These are phyloP conservation scores for Colletotrichum sidae DNA, from an alignment of 2,329 filamentous ascomycete species.

Conservation along the genomic window DNA sequence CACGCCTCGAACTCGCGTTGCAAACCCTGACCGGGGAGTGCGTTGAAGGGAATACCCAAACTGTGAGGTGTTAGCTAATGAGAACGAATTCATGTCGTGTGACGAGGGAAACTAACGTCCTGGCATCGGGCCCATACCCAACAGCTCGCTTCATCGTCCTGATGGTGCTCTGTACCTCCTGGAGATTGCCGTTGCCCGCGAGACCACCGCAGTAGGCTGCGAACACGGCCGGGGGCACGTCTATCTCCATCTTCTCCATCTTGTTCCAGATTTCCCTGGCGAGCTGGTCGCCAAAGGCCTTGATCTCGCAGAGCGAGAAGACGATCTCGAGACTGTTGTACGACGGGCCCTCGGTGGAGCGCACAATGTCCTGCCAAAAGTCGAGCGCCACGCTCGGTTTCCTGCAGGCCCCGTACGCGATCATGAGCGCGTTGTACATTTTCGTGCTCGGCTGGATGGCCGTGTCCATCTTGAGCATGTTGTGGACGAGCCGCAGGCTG, in stretches of 20 bases:
- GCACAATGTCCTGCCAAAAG: conserved; percentile 88
- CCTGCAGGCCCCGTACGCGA: conserved; percentile 81
- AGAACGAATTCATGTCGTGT: neutral
- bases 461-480: conserved; percentile 95
- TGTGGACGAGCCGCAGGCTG: conserved; percentile 81
- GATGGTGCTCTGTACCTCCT: conserved; percentile 75
- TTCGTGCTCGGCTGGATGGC: conserved; percentile 80
- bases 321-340: conserved; percentile 84
- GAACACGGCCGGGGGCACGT: conserved; percentile 79
- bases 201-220: conserved; percentile 82
- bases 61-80: conserved; percentile 53
- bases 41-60: conserved; percentile 81
- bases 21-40: conserved; percentile 71
- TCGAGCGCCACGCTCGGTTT: conserved; percentile 75
- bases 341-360: conserved; percentile 85
- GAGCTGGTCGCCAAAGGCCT: conserved; percentile 66
- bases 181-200: conserved; percentile 77
- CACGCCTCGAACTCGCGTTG: conserved; percentile 80
- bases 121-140: conserved; percentile 74
- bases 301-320: conserved; percentile 80
- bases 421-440: conserved; percentile 87
- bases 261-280: conserved; percentile 78
- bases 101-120: conserved; percentile 65
- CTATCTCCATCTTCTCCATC: conserved; percentile 80
- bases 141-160: conserved; percentile 74